These are phyloP conservation scores for Sabuloglossum arenarium DNA, from an alignment of 495 filamentous ascomycete species.

Conservation along the genomic window DNA sequence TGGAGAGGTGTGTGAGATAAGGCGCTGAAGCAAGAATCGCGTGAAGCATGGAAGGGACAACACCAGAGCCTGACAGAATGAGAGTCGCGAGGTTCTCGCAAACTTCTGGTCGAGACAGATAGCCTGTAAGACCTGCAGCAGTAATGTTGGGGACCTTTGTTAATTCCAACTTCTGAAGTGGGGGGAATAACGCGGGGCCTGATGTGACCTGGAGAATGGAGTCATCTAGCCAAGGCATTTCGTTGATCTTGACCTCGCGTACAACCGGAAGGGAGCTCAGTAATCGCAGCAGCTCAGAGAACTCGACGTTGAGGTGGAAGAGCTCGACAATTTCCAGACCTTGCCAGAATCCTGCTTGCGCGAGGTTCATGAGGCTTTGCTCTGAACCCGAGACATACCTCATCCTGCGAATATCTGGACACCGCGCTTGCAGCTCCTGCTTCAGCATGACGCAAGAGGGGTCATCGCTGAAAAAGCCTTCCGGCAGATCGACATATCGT, in stretches of 20 bases:
- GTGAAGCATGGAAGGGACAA: slow-evolving; percentile 39
- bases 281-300: slow-evolving; percentile 43
- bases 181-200: slow-evolving; percentile 36
- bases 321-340: slow-evolving; percentile 68
- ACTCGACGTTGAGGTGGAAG: slow-evolving; percentile 48
- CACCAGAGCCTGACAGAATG: slow-evolving; percentile 43
- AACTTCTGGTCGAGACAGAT: slow-evolving; percentile 31
- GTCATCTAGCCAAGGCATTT: slow-evolving; percentile 51
- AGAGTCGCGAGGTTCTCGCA: slow-evolving; percentile 34
- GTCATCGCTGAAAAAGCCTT: slow-evolving; percentile 69
- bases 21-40: slow-evolving; percentile 40
- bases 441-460: slow-evolving; percentile 48
- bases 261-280: slow-evolving; percentile 44
- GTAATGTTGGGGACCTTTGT: slow-evolving; percentile 48
- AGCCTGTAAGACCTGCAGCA: slow-evolving; percentile 39
- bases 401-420: slow-evolving; percentile 74
- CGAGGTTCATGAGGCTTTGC: slow-evolving; percentile 48
- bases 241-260: slow-evolving; percentile 47
- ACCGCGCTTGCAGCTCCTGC: slow-evolving; percentile 65
- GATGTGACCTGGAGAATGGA: slow-evolving; percentile 41
- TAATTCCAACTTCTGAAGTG: slow-evolving; percentile 46
- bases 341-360: slow-evolving; percentile 44
- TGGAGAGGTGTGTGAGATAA: slow-evolving; percentile 38
- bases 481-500: slow-evolving; percentile 78
- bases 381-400: slow-evolving; percentile 61